Evolutionary conservation across 1,284 basidiomycete species (phyloP), one percentile per base, ranked within the genome.

Genomic region (Lentinus polychrous): DNA sequence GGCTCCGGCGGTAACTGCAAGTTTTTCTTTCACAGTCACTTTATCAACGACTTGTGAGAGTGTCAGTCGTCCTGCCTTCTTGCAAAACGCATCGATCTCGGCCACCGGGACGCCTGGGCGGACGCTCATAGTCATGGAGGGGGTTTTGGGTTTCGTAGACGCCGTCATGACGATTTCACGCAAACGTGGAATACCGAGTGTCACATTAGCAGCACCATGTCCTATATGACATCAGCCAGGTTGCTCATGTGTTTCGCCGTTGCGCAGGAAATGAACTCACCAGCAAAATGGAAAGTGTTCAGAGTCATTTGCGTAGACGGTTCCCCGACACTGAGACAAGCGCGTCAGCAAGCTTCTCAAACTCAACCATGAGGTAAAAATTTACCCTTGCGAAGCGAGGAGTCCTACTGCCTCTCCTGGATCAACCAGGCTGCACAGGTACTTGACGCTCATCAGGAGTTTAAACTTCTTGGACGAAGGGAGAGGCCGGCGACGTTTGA

Each of bases 131-230:
- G 77, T 86, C 96, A 99, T 99, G n/a, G 94, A 98, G 11, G 96
- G 96, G 2, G 95, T 99, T 67, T 94, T 94, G 50, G 95, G 96
- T 60, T 94, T 91, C 58, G 85, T 83, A 4, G 96, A 95, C 5
- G 96, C 96, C 0, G 96, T 98, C 94, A 99, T 98, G 62, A 99
- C 92, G 60, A 99, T 98, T 71, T 99, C 96, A 67, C 95, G 86
- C 20, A 99, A 75, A 68, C 96, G 94, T 42, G 96, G 96, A 58
- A 99, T 99, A 80, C 96, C 96, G 43, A 99, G 80, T 1, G 96
- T 99, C 54, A 99, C 96, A 66, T 99, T 99, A 34, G 96, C 95
- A 50, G 96, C 95, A 70, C 96, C 96, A 67, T 99, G 96, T 58
- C 95, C 93, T 86, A 61, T 49, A 34, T 49, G 50, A 8, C 36